Base-by-base conservation (phyloP, 2,329 filamentous ascomycete genomes). In the Tolypocladium amazonense region DNA sequence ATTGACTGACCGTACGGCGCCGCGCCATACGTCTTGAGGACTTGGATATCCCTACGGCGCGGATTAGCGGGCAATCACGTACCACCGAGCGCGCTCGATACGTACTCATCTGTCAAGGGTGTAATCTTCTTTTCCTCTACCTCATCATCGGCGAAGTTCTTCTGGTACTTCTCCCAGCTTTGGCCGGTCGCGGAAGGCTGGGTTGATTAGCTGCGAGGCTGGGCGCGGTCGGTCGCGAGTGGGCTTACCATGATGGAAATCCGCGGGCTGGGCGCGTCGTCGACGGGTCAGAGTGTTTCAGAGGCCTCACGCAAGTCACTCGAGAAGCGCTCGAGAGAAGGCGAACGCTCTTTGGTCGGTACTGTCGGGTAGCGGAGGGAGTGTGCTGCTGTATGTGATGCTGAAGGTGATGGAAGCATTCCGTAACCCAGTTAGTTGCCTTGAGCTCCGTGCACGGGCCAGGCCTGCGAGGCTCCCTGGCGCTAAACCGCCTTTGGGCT, bases 111-210 rank as follows among this genome's bases (percentile, higher is more conserved):
- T 67, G 92, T 89, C 64, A 99, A 81, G 66, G 94, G 94, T 62
- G 92, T 93, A 73, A 99, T 99, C 86, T 99, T 99, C 88, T 99
- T 99, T 84, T 99, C 94, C 75, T 96, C 92, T 76, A 92, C 82
- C 75, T 97, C 94, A 70, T 99, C 94, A 72, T 99, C 94, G 72
- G 88, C 93, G 73, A 90, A 99, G 73, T 88, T 92, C 84, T 97
- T 97, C 80, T 90, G 85, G 83, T 96, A 97, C 81, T 97, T 97
- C 84, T 99, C 94, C 94, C 94, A 99, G 84, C 86, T 90, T 76
- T 83, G 79, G 74, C 94, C 94, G 70, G 89, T 96, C 77, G 94
- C 93, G 80, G 90, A 93, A 83, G 92, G 92, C 92, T 97, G 58
- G 61, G 30, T 52, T 25, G 45, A 64, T 72, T 64, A 72, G 66